Evolutionary conservation across 148 eudicot genomes (phyloP).

Genomic region (Suaeda aralocaspica): DNA sequence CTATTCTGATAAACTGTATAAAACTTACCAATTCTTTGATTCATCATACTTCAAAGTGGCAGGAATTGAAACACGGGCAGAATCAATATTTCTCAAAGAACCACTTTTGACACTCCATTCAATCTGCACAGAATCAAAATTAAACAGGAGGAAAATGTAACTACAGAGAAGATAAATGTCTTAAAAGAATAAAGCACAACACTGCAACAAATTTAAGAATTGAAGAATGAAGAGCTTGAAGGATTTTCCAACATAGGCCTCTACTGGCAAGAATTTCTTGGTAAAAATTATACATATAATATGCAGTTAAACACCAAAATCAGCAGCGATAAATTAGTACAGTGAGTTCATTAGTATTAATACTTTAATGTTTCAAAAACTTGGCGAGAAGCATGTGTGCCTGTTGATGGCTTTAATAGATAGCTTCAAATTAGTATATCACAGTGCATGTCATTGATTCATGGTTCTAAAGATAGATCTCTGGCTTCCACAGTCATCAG

Average conservation of each 20-base stretch:
- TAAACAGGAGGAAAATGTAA: constrained; percentile 4
- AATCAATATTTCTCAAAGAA: constrained; percentile 73
- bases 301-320: neutral
- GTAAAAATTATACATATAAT: neutral
- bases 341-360: neutral
- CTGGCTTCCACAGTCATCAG: too few species aligned
- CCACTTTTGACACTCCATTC: constrained; percentile 96
- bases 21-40: constrained; percentile 64
- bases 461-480: too few species aligned
- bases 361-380: neutral
- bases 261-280: neutral
- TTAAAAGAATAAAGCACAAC: neutral
- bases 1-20: neutral
- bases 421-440: too few species aligned
- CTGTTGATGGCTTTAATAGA: neutral
- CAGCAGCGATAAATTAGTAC: neutral
- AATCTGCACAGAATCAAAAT: constrained; percentile 37
- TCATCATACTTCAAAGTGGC: constrained; percentile 77
- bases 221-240: too few species aligned
- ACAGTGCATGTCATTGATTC: too few species aligned
- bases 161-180: constrained; percentile 3
- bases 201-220: constrained; percentile 2
- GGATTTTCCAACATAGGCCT: too few species aligned
- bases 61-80: constrained; percentile 89
- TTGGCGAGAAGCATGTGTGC: neutral